Conservation (phyloP, 345 rosid genomes). For the Geranium brycei region DNA sequence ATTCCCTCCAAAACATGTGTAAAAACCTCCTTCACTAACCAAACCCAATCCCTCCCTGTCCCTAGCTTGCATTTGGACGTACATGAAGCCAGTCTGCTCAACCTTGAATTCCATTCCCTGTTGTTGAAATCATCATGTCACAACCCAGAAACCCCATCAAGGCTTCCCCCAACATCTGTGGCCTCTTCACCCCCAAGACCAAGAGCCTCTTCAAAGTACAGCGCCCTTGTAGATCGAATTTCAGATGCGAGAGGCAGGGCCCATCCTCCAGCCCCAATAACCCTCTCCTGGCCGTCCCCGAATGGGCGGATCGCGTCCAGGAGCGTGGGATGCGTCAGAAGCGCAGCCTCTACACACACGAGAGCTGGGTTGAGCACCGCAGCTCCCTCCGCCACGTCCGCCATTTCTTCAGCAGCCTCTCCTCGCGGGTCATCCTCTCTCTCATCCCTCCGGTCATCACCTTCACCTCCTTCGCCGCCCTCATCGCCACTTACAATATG, state of each 20-base stretch:
- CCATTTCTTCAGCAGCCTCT: conserved; percentile 51
- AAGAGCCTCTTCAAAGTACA: conserved; percentile 15
- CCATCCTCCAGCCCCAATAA: conserved; percentile 7
- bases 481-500: conserved; percentile 55
- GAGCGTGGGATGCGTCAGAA: conserved; percentile 72
- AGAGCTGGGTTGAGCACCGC: conserved; percentile 72
- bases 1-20: no score
- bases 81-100: no score
- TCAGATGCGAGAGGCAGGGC: conserved; percentile 17
- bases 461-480: conserved; percentile 52
- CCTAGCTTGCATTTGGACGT: no score
- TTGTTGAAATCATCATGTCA: conserved; percentile 33
- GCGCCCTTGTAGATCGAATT: conserved; percentile 2
- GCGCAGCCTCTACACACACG: conserved; percentile 67
- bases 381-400: conserved; percentile 83
- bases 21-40: no score
- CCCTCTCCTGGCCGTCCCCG: conserved; percentile 47
- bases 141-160: conserved; percentile 23
- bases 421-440: conserved; percentile 77
- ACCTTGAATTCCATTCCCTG: conserved; percentile 7
- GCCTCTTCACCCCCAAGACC: conserved; percentile 23
- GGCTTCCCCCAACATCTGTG: conserved; percentile 5
- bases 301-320: conserved; percentile 71
- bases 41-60: no score
- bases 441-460: conserved; percentile 69